Evolutionary conservation across 352 stramenopile genomes (phyloP), one percentile per base, ranked within the genome.

Genomic region (Globisporangium barbulae): DNA sequence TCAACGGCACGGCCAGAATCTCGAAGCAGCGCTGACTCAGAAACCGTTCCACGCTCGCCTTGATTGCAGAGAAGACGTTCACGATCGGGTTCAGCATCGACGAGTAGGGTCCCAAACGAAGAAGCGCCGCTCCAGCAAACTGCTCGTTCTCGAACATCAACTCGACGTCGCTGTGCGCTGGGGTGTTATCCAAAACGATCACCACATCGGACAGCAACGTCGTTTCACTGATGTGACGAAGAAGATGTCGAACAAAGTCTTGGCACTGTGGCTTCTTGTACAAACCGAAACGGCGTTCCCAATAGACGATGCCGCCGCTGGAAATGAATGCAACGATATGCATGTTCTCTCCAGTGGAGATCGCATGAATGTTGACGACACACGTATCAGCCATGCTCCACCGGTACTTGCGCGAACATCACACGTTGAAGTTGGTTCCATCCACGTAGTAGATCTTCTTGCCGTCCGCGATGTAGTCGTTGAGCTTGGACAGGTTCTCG

Each of bases 71-170:
- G 41, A 69, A 66, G 33, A 39, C 42, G n/a, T 54, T 66, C 30
- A 64, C 53, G 21, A 73, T 70, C 1, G 54, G 62, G 37, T 70
- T 70, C 0, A 68, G 33, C 58, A 64, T 67, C 0, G 55, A 54
- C 10, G 59, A 68, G 39, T 71, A 63, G 4, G 56, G 60, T 1
- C 64, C 48, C 0, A 70, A 48, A 6, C 59, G 59, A 0, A 70
- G 30, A 2, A 70, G 30, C 12, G n/a, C 55, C 3, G 67, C 55
- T 8, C 4, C 37, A n/a, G 49, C 54, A 44, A 69, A 69, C 13
- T 63, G 52, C 2, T 41, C 10, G 19, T 63, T 47, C 2, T 67
- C 57, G 30, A 73, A 67, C 7, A 70, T 59, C 0, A 25, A 5
- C 9, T 68, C 62, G 1, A 56, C 22, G 10, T 37, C 21, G 7